A percentile compares a stretch with the other conserved stretches of the same genome.
Evolutionary conservation across 352 stramenopile species (phyloP).

Genomic region (Elongisporangium senticosum): DNA sequence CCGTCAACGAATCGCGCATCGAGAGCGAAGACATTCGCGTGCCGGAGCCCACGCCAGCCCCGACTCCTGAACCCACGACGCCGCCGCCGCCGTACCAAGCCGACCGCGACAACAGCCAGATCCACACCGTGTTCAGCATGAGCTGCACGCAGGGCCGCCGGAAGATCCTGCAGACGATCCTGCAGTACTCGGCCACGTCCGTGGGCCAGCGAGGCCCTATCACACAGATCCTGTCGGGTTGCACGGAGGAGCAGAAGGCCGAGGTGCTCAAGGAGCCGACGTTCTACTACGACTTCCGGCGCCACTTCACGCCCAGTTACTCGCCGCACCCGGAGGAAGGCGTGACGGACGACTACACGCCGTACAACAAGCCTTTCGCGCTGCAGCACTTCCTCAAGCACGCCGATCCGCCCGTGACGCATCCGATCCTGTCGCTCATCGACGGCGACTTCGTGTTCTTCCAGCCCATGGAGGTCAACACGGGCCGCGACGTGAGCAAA

Average conservation of each 20-base stretch:
- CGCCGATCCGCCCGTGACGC: conserved; percentile 28
- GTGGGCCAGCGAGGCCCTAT: conserved; percentile 39
- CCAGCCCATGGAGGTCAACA: conserved; percentile 36
- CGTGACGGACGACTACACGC: conserved; percentile 36
- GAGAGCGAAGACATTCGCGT: not conserved
- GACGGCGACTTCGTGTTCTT: conserved; percentile 42
- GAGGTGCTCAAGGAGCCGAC: conserved; percentile 24
- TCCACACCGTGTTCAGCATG: conserved; percentile 55
- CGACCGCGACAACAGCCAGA: conserved; percentile 24
- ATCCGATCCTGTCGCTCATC: conserved; percentile 32
- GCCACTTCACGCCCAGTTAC: conserved; percentile 46
- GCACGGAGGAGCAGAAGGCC: conserved; percentile 19
- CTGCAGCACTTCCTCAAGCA: conserved; percentile 47
- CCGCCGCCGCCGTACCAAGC: not conserved
- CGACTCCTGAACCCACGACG: conserved; percentile 1
- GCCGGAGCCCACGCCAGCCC: not conserved
- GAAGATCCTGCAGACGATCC: conserved; percentile 28
- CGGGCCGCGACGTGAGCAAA: conserved; percentile 24
- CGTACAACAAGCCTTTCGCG: conserved; percentile 53
- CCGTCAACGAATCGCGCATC: conserved; percentile 8
- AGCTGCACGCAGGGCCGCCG: conserved; percentile 36
- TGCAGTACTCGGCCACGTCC: conserved; percentile 37
- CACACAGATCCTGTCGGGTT: conserved; percentile 47
- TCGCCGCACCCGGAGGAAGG: conserved; percentile 27
- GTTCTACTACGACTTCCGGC: conserved; percentile 50